A percentile compares a stretch with the other conserved stretches of the same genome.
Conservation (phyloP, 805 yeast species). For the Lipomyces sp. region DNA sequence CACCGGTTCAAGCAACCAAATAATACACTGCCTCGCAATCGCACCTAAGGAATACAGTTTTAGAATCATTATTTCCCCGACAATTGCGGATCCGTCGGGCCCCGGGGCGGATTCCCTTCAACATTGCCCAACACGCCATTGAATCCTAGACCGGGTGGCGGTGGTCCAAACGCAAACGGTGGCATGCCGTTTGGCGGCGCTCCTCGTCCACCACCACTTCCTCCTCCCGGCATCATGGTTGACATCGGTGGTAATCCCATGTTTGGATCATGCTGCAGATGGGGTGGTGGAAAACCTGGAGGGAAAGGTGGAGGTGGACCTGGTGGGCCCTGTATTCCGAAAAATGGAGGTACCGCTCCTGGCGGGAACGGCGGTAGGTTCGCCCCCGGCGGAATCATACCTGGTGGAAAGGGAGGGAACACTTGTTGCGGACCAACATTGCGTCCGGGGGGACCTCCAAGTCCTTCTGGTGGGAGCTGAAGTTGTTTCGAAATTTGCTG, state of each 20-base stretch:
- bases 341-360: constrained; percentile 20
- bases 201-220: background rate
- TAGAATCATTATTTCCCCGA: background rate
- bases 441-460: constrained; percentile 8
- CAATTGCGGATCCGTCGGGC: background rate
- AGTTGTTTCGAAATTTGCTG: background rate
- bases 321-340: constrained; percentile 29
- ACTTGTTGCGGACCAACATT: background rate
- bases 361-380: constrained; percentile 20
- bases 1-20: background rate
- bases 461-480: background rate
- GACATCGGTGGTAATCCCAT: constrained; percentile 2
- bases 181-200: constrained; percentile 12
- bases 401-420: constrained; percentile 7
- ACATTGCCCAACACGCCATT: background rate
- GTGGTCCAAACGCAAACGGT: constrained; percentile 9
- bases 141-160: constrained; percentile 11
- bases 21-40: background rate
- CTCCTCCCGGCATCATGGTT: constrained; percentile 2
- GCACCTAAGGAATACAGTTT: background rate
- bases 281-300: constrained; percentile 19
- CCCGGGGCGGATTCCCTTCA: background rate
- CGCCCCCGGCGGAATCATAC: constrained; percentile 12
- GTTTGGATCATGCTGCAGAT: constrained; percentile 5
- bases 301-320: constrained; percentile 30